phyloP scores from a whole-genome alignment of 192 early-diverging fungal genomes.

The Umbelopsis sp. region DNA sequence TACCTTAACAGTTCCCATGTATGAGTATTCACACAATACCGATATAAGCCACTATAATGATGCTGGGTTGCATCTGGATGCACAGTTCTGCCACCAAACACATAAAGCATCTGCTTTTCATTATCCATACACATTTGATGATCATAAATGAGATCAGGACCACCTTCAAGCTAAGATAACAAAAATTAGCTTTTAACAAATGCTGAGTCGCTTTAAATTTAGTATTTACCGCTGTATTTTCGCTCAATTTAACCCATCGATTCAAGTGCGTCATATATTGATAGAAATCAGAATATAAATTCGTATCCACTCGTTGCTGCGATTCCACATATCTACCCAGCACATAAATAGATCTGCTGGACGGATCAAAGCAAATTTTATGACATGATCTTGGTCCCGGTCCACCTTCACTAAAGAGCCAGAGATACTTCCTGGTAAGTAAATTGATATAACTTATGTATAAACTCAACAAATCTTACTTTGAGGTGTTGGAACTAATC shows the following conservation, averaged over 20 bases:
- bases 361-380: constrained; percentile 87
- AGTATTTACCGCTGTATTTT: constrained; percentile 71
- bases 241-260: constrained; percentile 75
- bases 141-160: constrained; percentile 89
- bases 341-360: constrained; percentile 72
- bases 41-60: constrained; percentile 86
- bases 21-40: constrained; percentile 70
- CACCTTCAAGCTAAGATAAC: constrained; percentile 65
- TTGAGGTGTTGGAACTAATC: constrained; percentile 74
- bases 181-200: not conserved
- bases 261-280: constrained; percentile 72
- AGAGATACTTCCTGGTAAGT: not conserved
- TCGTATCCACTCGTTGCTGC: constrained; percentile 63
- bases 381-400: constrained; percentile 91
- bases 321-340: constrained; percentile 91
- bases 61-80: constrained; percentile 66
- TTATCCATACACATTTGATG: constrained; percentile 93
- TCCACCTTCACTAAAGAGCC: constrained; percentile 69
- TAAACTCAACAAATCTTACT: constrained; percentile 41
- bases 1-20: constrained; percentile 78
- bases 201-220: not conserved
- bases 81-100: constrained; percentile 88
- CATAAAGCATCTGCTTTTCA: constrained; percentile 69
- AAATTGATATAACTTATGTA: not conserved
- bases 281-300: constrained; percentile 87